Conservation (phyloP, 2,329 filamentous ascomycete genomes). For the Exophiala alcalophila region DNA sequence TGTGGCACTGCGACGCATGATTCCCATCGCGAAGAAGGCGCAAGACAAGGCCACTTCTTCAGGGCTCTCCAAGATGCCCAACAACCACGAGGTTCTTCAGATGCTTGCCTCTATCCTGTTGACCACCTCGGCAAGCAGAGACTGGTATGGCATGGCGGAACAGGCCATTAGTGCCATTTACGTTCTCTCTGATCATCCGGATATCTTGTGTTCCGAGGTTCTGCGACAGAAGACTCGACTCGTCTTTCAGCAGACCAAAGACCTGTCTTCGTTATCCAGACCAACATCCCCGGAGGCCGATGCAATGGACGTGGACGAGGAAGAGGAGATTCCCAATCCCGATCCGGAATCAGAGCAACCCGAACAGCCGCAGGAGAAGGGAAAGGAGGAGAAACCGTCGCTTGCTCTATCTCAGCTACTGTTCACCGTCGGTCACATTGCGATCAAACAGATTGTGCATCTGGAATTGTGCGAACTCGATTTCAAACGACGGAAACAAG, state of each 20-base stretch:
- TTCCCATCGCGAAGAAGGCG: constrained; percentile 74
- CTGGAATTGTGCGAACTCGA: constrained; percentile 95
- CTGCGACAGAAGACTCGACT: constrained; percentile 79
- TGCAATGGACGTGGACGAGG: constrained; percentile 34
- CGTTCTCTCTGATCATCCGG: constrained; percentile 86
- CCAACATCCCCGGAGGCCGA: constrained; percentile 31
- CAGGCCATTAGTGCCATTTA: constrained; percentile 97
- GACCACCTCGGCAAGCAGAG: constrained; percentile 81
- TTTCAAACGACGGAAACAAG: constrained; percentile 93
- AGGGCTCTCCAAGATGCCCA: constrained; percentile 71
- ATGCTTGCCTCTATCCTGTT: constrained; percentile 82
- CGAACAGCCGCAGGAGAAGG: constrained; percentile 37
- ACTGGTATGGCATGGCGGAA: constrained; percentile 92
- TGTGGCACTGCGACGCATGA: constrained; percentile 86
- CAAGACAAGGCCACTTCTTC: constrained; percentile 60
- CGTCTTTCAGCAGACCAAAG: constrained; percentile 64
- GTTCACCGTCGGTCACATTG: constrained; percentile 93
- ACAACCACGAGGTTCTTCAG: constrained; percentile 82
- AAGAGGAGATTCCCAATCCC: constrained; percentile 10
- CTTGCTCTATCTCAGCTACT: constrained; percentile 83
- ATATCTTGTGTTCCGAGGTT: constrained; percentile 87
- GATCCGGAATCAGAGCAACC: constrained; percentile 27
- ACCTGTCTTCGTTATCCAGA: constrained; percentile 39
- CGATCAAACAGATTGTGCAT: constrained; percentile 98
- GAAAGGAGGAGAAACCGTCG: constrained; percentile 62